Percentiles rank a stretch among this genome's conserved stretches.
Evolutionary conservation across 225 moss, liverwort and hornwort species (phyloP).

Genomic region (Pleurozium schreberi): DNA sequence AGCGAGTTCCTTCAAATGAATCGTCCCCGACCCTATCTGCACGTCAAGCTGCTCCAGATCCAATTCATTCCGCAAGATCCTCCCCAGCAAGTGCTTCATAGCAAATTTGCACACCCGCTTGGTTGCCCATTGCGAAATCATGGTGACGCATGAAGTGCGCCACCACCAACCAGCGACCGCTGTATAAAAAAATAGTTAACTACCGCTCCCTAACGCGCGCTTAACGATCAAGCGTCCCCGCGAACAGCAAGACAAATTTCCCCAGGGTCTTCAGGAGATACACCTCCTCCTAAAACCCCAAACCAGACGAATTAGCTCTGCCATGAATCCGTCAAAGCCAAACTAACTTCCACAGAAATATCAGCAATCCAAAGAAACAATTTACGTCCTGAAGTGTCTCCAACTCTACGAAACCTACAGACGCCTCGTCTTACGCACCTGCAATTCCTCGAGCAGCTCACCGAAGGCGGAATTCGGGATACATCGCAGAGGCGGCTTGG

Average conservation of each 20-base stretch:
- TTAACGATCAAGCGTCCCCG: slow-evolving; percentile 27
- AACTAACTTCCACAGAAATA: not conserved
- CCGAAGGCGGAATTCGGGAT: not conserved
- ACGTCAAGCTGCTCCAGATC: slow-evolving; percentile 99
- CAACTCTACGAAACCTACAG: not conserved
- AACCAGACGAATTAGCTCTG: not conserved
- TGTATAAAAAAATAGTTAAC: not conserved
- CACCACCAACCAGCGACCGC: not conserved
- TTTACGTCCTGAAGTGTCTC: not conserved
- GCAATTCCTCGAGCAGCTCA: not conserved
- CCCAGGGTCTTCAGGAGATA: slow-evolving; percentile 45
- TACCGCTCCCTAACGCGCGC: not conserved
- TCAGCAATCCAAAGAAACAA: not conserved
- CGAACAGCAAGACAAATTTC: slow-evolving; percentile 36
- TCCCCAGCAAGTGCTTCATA: slow-evolving; percentile 84
- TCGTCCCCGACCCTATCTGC: slow-evolving; percentile 85
- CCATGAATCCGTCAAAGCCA: not conserved
- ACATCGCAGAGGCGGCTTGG: not conserved
- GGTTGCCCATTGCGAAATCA: slow-evolving; percentile 97
- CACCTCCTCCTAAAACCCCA: slow-evolving; percentile 37
- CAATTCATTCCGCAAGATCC: slow-evolving; percentile 74
- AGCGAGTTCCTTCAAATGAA: slow-evolving; percentile 72
- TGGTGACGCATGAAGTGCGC: slow-evolving; percentile 30
- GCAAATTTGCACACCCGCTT: slow-evolving; percentile 95
- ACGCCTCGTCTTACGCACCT: not conserved